Evolutionary conservation across 139 green algal genomes (phyloP).

Genomic region (Yamagishiella unicocca): DNA sequence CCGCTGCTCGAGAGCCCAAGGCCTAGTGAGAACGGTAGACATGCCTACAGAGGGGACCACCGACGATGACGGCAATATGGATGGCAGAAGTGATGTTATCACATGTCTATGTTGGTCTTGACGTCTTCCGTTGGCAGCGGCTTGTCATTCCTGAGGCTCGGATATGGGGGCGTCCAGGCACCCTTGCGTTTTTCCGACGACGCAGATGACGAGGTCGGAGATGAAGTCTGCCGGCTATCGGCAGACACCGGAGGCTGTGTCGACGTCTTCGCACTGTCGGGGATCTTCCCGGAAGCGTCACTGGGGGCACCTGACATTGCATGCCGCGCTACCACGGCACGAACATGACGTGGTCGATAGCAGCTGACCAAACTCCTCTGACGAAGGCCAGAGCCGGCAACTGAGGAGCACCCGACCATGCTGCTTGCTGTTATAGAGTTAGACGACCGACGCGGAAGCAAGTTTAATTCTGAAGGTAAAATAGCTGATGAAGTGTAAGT

Average conservation of each 20-base stretch:
- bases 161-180: slow-evolving; percentile 7
- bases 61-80: too few species aligned
- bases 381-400: too few species aligned
- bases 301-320: background rate
- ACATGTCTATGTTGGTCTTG: slow-evolving; percentile 37
- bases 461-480: too few species aligned
- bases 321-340: background rate
- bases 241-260: background rate
- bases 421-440: too few species aligned
- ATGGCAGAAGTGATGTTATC: background rate
- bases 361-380: too few species aligned
- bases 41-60: too few species aligned
- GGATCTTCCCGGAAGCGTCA: slow-evolving; percentile 4
- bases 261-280: background rate
- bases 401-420: too few species aligned
- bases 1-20: too few species aligned
- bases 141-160: slow-evolving; percentile 8
- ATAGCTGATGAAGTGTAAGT: too few species aligned
- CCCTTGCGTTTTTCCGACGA: background rate
- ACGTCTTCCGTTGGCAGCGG: slow-evolving; percentile 21
- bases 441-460: too few species aligned
- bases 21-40: too few species aligned
- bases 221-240: background rate
- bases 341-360: background rate
- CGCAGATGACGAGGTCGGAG: background rate